phyloP scores from a whole-genome alignment of 139 green algal genomes.

The Marvania coccoides region DNA sequence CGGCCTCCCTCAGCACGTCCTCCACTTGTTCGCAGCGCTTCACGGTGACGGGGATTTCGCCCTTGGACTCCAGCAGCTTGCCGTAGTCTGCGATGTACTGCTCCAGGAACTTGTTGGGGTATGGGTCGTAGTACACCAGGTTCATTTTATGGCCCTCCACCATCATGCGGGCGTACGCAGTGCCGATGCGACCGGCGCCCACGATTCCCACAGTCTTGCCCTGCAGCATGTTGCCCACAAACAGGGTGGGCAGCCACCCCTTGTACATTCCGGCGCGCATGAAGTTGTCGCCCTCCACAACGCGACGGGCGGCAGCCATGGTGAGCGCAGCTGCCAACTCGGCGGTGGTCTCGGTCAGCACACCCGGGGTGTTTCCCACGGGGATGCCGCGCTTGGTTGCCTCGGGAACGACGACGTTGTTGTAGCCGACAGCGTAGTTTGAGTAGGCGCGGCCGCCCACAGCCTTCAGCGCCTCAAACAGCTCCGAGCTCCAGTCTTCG shows the following conservation, averaged over 20 bases:
- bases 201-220: conserved; percentile 94
- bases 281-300: conserved; percentile 93
- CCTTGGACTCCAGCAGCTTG: conserved; percentile 67
- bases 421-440: conserved; percentile 99
- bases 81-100: conserved; percentile 68
- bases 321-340: conserved; percentile 93
- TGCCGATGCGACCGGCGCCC: conserved; percentile 88
- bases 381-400: conserved; percentile 84
- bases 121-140: conserved; percentile 95
- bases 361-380: conserved; percentile 96
- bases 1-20: conserved; percentile 78
- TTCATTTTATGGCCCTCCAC: conserved; percentile 99
- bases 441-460: conserved; percentile 85
- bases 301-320: conserved; percentile 79
- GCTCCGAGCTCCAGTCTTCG: conserved; percentile 82
- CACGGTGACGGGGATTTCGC: conserved; percentile 66
- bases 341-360: conserved; percentile 93
- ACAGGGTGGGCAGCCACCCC: conserved; percentile 95
- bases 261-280: conserved; percentile 92
- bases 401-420: conserved; percentile 90
- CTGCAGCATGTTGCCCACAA: conserved; percentile 76
- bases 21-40: conserved; percentile 74
- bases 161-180: conserved; percentile 96
- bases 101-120: conserved; percentile 77
- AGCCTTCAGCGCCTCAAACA: conserved; percentile 80